Conservation (phyloP, 108 stramenopile species). For the Nitzschia sp. region DNA sequence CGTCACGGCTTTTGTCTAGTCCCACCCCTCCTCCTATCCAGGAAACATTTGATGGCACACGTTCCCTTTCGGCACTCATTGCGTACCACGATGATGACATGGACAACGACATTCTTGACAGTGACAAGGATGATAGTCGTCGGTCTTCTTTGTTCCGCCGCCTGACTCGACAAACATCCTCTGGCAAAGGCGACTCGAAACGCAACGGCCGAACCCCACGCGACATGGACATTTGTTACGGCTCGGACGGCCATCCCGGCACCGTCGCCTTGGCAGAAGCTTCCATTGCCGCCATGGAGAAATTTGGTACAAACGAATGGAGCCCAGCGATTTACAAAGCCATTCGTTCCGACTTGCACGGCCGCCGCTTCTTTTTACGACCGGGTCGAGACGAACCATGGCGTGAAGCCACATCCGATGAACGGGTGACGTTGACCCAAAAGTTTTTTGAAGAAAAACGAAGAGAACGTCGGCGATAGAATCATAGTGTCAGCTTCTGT, state of each 20-base stretch:
- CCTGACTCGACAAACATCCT: neutral
- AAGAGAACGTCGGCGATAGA: constrained; percentile 4
- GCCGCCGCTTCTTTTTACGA: constrained; percentile 17
- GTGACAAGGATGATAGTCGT: neutral
- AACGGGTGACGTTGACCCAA: constrained; percentile 3
- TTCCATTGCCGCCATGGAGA: neutral
- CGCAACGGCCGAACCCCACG: constrained; percentile 11
- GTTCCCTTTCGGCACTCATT: no score
- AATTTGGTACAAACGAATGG: constrained; percentile 8
- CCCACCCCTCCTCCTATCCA: no score
- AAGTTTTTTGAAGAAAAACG: constrained; percentile 19
- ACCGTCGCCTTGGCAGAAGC: constrained; percentile 22
- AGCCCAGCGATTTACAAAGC: constrained; percentile 26
- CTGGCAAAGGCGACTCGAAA: neutral
- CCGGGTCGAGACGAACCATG: constrained; percentile 18
- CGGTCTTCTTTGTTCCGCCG: constrained; percentile 6
- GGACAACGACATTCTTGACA: no score
- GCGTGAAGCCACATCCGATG: constrained; percentile 13
- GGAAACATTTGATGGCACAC: no score
- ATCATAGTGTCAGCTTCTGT: no score
- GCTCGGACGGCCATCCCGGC: constrained; percentile 15
- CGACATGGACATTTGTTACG: constrained; percentile 23
- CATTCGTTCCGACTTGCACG: constrained; percentile 13
- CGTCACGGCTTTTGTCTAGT: no score
- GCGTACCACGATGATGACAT: no score